Evolutionary conservation across 257 asterid genomes (phyloP), one percentile per base, ranked within the genome.

Genomic region (Solanum lignicaule): DNA sequence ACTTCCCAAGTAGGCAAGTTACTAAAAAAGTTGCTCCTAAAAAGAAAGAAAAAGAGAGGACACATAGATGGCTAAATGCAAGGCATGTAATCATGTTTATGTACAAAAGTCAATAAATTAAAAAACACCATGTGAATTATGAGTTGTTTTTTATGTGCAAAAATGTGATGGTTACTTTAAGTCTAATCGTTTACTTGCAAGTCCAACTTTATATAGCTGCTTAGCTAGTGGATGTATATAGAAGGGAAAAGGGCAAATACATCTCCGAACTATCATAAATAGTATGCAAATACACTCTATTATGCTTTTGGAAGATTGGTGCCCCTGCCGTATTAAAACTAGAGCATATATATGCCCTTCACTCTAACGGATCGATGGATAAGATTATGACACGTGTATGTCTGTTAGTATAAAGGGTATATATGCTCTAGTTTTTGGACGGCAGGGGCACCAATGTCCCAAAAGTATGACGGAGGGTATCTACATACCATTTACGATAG

Each of bases 1-100:
- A 46, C 29, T 46, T 16, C 41, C 68, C 41, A 46, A 29, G 52
- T 74, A 74, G 48, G 29, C 83, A 74, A 74, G 29, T 10, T 31
- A 46, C 27, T 55, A 46, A 29, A 81, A 78, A 78, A 39, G 25
- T 16, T 5, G 1, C 31, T 62, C 31, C 16, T n/a, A 39, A 39
- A 76, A 41, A 15, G 25, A 25, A 79, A 43, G 14, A 43, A 15
- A 15, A 79, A 43, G 36, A 3, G 9, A 18, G 9, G 11, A n/a
- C 85, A 81, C 20, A 31, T 18, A 46, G 21, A 46, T 81, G 41
- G 68, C 69, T 29, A 46, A 46, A 46, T 81, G 18, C 85, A 81
- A 81, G 41, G 69, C 68, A 81, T 81, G 66, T 27, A 81, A 81
- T 81, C 41, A 48, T 46, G 69, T 81, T 48, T 81, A 10, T 20